phyloP scores from a whole-genome alignment of 305 asterid species.

The Fraxinus platypoda region DNA sequence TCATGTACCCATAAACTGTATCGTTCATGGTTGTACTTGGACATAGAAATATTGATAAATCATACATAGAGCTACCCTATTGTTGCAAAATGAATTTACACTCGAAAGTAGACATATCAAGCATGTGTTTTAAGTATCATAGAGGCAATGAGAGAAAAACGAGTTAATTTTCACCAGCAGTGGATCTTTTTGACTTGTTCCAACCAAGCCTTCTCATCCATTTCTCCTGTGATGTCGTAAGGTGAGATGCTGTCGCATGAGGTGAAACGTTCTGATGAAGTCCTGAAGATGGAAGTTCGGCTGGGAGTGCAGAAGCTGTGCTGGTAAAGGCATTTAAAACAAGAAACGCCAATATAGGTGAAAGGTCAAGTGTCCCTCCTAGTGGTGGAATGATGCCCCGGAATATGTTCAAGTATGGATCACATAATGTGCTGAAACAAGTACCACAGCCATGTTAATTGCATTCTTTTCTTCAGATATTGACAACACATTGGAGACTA shows the following conservation, averaged over 20 bases:
- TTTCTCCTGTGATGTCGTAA: conserved; percentile 58
- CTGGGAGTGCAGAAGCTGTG: conserved; percentile 87
- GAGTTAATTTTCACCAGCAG: conserved; percentile 23
- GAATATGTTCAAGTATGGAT: conserved; percentile 92
- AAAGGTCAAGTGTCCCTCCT: conserved; percentile 87
- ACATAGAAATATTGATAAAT: not conserved
- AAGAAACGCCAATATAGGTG: conserved; percentile 82
- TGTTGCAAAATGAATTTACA: conserved; percentile 12
- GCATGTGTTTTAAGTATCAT: not conserved
- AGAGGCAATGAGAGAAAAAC: conserved; percentile 5
- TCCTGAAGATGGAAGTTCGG: conserved; percentile 70
- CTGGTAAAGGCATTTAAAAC: conserved; percentile 73
- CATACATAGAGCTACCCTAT: not conserved
- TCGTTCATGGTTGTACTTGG: not conserved
- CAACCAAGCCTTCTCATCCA: conserved; percentile 63
- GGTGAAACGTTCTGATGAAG: conserved; percentile 26
- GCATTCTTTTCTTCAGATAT: not conserved
- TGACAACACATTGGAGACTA: not conserved
- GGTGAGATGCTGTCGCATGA: conserved; percentile 22
- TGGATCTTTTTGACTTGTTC: conserved; percentile 33
- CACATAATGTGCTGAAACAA: conserved; percentile 80
- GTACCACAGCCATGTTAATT: conserved; percentile 18
- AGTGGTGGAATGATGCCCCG: conserved; percentile 94
- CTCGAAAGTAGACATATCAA: conserved; percentile 12
- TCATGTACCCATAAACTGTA: not conserved